These are phyloP conservation scores for Pelargonium cotyledonis DNA, from an alignment of 441 rosid species.

Conservation along the genomic window DNA sequence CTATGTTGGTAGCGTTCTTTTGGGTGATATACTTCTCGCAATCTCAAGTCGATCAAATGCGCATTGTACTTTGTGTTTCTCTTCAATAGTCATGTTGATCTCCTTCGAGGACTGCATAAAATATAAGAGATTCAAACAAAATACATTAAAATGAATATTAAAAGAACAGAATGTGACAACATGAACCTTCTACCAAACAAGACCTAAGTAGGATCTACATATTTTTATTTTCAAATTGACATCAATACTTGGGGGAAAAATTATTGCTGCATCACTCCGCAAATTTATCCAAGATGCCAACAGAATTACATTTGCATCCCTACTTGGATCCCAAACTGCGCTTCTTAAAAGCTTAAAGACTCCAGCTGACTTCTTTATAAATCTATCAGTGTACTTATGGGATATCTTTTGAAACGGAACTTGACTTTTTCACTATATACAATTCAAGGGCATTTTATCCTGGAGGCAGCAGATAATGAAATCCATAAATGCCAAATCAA, in stretches of 20 bases:
- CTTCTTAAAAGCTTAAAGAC: neutral
- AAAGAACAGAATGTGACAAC: neutral
- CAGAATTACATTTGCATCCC: neutral
- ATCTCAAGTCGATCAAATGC: slow-evolving; percentile 42
- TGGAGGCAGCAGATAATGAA: neutral
- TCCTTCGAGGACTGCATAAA: slow-evolving; percentile 41
- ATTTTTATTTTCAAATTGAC: neutral
- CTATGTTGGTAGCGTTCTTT: neutral
- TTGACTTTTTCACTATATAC: neutral
- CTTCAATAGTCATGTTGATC: slow-evolving; percentile 44
- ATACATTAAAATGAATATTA: neutral
- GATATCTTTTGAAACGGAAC: neutral
- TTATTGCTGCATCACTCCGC: neutral
- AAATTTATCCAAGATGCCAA: neutral
- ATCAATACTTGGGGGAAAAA: neutral
- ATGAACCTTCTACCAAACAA: neutral
- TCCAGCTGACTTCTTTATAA: neutral
- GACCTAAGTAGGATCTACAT: neutral
- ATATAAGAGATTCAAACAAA: slow-evolving; percentile 11
- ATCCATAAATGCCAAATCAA: neutral
- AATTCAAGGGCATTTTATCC: neutral
- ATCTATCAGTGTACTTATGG: neutral
- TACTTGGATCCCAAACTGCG: neutral
- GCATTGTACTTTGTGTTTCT: slow-evolving; percentile 43
- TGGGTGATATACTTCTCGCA: slow-evolving; percentile 21